Evolutionary conservation across 192 early-diverging fungal genomes (phyloP), one percentile per base, ranked within the genome.

Genomic region (Backusella tuberculispora): DNA sequence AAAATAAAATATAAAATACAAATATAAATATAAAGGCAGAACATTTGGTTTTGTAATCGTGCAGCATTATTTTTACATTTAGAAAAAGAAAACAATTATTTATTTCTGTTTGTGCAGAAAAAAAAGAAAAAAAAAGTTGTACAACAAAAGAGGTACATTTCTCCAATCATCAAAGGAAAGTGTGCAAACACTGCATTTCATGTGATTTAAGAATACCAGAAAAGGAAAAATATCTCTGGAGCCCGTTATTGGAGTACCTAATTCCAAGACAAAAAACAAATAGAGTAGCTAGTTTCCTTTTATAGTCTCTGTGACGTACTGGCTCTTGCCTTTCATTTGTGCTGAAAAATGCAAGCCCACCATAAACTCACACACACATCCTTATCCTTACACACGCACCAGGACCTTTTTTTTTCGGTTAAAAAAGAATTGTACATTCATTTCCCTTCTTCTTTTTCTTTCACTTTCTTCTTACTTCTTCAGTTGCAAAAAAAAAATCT

Each of bases 191-290:
- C 53, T 13, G 53, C 19, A 60, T 60, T 60, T 60, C 53, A 60
- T 60, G 53, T 60, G 53, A 60, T 60, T 60, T 60, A 12, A 5
- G 24, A 24, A 24, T 60, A 10, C 21, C 53, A 60, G 53, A 60
- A 60, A 60, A 60, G 53, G 53, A 24, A 60, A 60, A 5, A 60
- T 60, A 8, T 60, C 24, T 60, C 24, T 60, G 53, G 53, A 60
- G 53, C 53, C 53, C 21, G 26, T 60, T 26, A 60, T 60, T 60
- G 53, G 53, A 60, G 53, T 60, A 60, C 53, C 53, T 60, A 26
- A 12, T 60, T 60, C 24, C 12, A n/a, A n/a, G 21, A 13, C 5
- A 60, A 60, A 60, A 60, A 34, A 34, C 29, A 34, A 34, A 34
- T 34, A 34, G 29, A 26, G 53, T 60, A 60, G 4, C 53, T 60